A percentile compares a stretch with the other conserved stretches of the same genome.
These are phyloP conservation scores for Lactarius sanguifluus DNA, from an alignment of 768 basidiomycete genomes.

Conservation along the genomic window DNA sequence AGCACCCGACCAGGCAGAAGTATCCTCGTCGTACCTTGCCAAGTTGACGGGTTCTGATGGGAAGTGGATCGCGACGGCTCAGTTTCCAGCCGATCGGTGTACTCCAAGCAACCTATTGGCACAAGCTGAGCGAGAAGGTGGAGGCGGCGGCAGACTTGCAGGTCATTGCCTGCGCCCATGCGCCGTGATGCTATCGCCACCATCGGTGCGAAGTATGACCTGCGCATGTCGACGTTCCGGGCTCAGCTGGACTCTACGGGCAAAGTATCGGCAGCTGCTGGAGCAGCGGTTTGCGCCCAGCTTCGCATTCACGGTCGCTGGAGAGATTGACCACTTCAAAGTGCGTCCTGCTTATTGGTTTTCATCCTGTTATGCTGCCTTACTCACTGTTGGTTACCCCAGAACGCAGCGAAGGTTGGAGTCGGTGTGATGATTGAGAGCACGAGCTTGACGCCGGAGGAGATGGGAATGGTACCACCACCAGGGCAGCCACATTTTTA, in stretches of 20 bases:
- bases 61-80: conserved; percentile 92
- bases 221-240: conserved; percentile 89
- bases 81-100: conserved; percentile 82
- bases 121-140: conserved; percentile 91
- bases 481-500: conserved; percentile 31
- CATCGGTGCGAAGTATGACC: conserved; percentile 94
- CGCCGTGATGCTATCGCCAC: conserved; percentile 92
- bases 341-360: conserved; percentile 41
- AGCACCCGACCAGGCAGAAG: conserved; percentile 68
- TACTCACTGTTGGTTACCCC: conserved; percentile 10
- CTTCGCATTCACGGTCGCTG: conserved; percentile 91
- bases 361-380: conserved; percentile 4
- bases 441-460: conserved; percentile 74
- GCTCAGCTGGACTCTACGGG: conserved; percentile 94
- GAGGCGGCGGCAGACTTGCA: conserved; percentile 96
- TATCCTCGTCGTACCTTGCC: conserved; percentile 73
- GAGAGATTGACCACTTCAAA: conserved; percentile 99
- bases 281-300: conserved; percentile 96
- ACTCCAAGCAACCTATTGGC: conserved; percentile 93
- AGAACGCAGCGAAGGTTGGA: conserved; percentile 94
- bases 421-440: conserved; percentile 98
- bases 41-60: conserved; percentile 72
- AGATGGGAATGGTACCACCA: conserved; percentile 54
- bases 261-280: conserved; percentile 89
- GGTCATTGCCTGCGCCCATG: conserved; percentile 69